Evolutionary conservation across 495 filamentous ascomycete genomes (phyloP).

Genomic region (Pseudevernia furfuracea): DNA sequence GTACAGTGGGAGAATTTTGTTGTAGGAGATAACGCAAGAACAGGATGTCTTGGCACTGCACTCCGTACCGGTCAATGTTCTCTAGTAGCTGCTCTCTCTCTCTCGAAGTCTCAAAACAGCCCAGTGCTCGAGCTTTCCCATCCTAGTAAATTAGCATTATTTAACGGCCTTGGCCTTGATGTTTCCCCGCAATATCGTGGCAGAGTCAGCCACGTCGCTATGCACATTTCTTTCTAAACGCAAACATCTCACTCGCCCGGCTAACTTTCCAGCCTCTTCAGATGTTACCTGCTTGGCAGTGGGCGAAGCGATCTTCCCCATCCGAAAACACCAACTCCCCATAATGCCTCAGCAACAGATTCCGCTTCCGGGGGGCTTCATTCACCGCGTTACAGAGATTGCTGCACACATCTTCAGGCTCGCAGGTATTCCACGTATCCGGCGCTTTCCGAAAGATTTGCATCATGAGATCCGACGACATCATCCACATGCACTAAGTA

Average conservation of each 20-base stretch:
- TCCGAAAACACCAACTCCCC: slow-evolving; percentile 2
- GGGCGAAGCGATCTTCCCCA: neutral
- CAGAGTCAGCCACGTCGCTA: neutral
- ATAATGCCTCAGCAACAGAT: neutral
- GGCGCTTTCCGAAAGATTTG: slow-evolving; percentile 4
- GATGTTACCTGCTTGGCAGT: neutral
- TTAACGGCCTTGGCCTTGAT: neutral
- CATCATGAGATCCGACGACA: slow-evolving; percentile 14
- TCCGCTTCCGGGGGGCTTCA: neutral
- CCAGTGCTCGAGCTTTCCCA: slow-evolving; percentile 3
- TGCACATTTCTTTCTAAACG: neutral
- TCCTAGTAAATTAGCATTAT: neutral
- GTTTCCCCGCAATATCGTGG: slow-evolving; percentile 4
- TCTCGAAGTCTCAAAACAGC: neutral
- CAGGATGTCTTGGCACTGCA: too few species aligned
- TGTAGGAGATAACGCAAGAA: too few species aligned
- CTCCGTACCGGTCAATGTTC: neutral
- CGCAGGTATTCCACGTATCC: slow-evolving; percentile 2
- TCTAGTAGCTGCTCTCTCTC: neutral
- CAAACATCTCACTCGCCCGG: neutral
- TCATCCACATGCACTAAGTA: slow-evolving; percentile 15
- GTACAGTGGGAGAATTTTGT: too few species aligned
- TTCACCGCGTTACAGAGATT: neutral
- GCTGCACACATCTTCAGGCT: slow-evolving; percentile 4
- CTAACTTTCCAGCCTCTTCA: slow-evolving; percentile 11